phyloP scores from a whole-genome alignment of 768 basidiomycete genomes.

The Psilocybe azurescens region DNA sequence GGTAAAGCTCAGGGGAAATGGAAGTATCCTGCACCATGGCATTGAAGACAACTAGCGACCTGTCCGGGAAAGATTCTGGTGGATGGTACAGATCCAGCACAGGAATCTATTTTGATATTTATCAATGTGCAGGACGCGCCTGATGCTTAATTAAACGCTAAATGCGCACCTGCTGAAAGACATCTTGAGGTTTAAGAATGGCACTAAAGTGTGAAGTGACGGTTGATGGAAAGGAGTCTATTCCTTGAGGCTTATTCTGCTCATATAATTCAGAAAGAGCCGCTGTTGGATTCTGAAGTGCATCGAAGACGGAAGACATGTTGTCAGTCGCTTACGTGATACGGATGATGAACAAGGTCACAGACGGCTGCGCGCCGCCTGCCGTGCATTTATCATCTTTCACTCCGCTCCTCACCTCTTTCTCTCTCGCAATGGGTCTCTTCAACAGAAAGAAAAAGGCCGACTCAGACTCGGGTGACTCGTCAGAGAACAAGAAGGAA shows the following conservation, averaged over 20 bases:
- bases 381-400: slow-evolving; percentile 7
- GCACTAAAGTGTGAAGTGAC: slow-evolving; percentile 54
- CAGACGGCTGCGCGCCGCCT: slow-evolving; percentile 22
- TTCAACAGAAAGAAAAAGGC: slow-evolving; percentile 60
- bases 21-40: slow-evolving; percentile 88
- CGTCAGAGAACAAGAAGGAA: slow-evolving; percentile 70
- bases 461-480: slow-evolving; percentile 44
- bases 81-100: slow-evolving; percentile 51
- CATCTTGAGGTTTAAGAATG: slow-evolving; percentile 45
- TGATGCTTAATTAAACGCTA: not conserved
- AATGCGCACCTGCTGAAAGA: slow-evolving; percentile 42
- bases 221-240: slow-evolving; percentile 42
- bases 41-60: slow-evolving; percentile 73
- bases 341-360: slow-evolving; percentile 12
- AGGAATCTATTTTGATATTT: slow-evolving; percentile 54
- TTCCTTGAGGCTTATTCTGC: slow-evolving; percentile 25
- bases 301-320: slow-evolving; percentile 57
- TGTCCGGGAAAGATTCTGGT: slow-evolving; percentile 51
- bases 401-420: slow-evolving; percentile 7
- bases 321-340: slow-evolving; percentile 34
- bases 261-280: slow-evolving; percentile 55
- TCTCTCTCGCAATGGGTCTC: slow-evolving; percentile 49
- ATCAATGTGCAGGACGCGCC: not conserved
- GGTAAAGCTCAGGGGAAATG: slow-evolving; percentile 72
- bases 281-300: slow-evolving; percentile 49